A percentile compares a stretch with the other conserved stretches of the same genome.
These are phyloP conservation scores for Cytospora piceae DNA, from an alignment of 2,329 filamentous ascomycete species.

Conservation along the genomic window DNA sequence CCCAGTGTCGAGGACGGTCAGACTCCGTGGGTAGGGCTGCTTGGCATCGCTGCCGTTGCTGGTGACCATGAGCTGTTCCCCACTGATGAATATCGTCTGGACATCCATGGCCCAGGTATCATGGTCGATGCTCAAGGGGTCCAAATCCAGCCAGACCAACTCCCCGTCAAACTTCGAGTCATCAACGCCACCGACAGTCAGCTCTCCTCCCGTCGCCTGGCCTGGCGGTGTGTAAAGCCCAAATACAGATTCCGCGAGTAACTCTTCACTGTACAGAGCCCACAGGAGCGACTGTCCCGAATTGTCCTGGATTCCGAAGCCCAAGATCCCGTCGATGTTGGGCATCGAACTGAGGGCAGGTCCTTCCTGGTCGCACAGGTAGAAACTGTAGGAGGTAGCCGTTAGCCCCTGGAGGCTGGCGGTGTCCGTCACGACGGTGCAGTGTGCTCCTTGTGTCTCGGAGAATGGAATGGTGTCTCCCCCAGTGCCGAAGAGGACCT, in stretches of 20 bases:
- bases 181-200: conserved; percentile 40
- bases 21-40: conserved; percentile 19
- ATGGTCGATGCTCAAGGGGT: conserved; percentile 25
- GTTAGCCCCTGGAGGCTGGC: conserved; percentile 20
- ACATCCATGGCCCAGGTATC: conserved; percentile 35
- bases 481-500: conserved; percentile 16
- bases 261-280: conserved; percentile 35
- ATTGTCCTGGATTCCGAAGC: conserved; percentile 18
- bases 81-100: conserved; percentile 35
- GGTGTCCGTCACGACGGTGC: conserved; percentile 17
- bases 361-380: conserved; percentile 25
- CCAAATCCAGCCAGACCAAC: conserved; percentile 34
- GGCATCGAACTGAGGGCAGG: conserved; percentile 13
- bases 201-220: conserved; percentile 32
- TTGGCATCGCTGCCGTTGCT: conserved; percentile 19
- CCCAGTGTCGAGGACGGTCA: conserved; percentile 37
- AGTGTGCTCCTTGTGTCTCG: conserved; percentile 3
- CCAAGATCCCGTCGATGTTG: conserved; percentile 28
- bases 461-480: conserved; percentile 27
- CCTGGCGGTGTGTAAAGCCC: conserved; percentile 36
- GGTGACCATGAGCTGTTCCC: conserved; percentile 24
- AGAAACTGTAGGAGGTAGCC: conserved; percentile 9
- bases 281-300: conserved; percentile 33
- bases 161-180: conserved; percentile 34
- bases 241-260: conserved; percentile 36